Conservation (phyloP, 805 yeast genomes). For the Hanseniaspora clermontiae region DNA sequence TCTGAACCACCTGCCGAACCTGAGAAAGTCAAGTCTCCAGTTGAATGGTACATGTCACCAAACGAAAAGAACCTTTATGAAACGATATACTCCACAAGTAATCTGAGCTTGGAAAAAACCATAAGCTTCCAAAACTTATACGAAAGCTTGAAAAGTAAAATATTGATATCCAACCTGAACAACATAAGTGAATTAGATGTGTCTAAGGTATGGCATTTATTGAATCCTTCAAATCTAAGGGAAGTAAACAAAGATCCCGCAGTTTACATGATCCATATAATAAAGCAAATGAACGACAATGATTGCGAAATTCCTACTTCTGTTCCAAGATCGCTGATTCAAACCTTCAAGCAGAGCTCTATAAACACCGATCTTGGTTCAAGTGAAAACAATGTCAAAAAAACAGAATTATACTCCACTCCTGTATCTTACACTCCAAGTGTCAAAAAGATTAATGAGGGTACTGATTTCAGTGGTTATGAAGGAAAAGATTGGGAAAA, state of each 20-base stretch:
- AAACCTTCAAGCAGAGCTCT: slow-evolving; percentile 76
- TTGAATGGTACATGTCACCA: slow-evolving; percentile 96
- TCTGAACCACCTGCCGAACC: background rate
- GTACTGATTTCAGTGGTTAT: slow-evolving; percentile 59
- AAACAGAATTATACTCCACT: slow-evolving; percentile 18
- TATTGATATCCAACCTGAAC: slow-evolving; percentile 36
- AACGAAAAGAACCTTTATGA: slow-evolving; percentile 69
- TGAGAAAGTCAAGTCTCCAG: slow-evolving; percentile 25
- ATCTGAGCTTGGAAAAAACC: slow-evolving; percentile 68
- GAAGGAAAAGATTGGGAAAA: slow-evolving; percentile 57
- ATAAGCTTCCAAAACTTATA: slow-evolving; percentile 60
- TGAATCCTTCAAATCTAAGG: slow-evolving; percentile 76
- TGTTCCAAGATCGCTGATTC: slow-evolving; percentile 87
- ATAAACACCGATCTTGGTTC: slow-evolving; percentile 60
- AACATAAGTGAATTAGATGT: slow-evolving; percentile 76
- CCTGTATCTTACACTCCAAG: slow-evolving; percentile 23
- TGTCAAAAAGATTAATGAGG: slow-evolving; percentile 29
- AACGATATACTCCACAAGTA: slow-evolving; percentile 43
- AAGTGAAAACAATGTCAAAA: slow-evolving; percentile 35
- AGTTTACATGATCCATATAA: slow-evolving; percentile 73
- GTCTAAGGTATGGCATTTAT: slow-evolving; percentile 85
- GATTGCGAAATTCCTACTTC: slow-evolving; percentile 78
- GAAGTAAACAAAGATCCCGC: slow-evolving; percentile 91
- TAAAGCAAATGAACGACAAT: slow-evolving; percentile 72
- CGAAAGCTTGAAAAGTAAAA: slow-evolving; percentile 39